A percentile compares a stretch with the other conserved stretches of the same genome.
Evolutionary conservation across 495 filamentous ascomycete genomes (phyloP).

Genomic region (Tricharina praecox): DNA sequence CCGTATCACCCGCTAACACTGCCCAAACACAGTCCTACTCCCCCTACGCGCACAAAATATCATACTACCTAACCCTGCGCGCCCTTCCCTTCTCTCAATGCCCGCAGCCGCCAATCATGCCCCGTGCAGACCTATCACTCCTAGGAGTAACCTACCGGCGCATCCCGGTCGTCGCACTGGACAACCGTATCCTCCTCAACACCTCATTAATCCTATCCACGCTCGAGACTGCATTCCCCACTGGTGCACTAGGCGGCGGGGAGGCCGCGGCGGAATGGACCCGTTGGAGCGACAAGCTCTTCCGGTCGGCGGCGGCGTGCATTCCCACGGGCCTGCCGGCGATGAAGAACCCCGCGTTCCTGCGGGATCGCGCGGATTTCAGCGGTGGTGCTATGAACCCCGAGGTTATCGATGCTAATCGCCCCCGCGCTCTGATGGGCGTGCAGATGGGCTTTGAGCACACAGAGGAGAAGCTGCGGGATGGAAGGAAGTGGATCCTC

Average conservation of each 20-base stretch:
- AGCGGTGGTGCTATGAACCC: constrained; percentile 15
- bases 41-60: constrained; percentile 39
- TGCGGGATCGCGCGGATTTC: constrained; percentile 37
- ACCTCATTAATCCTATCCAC: constrained; percentile 42
- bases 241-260: constrained; percentile 17
- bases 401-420: constrained; percentile 3
- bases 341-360: constrained; percentile 35
- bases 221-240: constrained; percentile 36
- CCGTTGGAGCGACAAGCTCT: constrained; percentile 34
- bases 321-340: constrained; percentile 35
- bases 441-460: constrained; percentile 27
- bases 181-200: constrained; percentile 40
- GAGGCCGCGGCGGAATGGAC: constrained; percentile 24
- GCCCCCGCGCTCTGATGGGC: constrained; percentile 3
- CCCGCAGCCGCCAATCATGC: constrained; percentile 42
- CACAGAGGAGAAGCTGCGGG: constrained; percentile 40
- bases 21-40: constrained; percentile 29
- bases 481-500: constrained; percentile 42
- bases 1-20: background rate
- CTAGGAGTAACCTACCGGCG: constrained; percentile 43
- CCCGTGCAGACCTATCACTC: constrained; percentile 41
- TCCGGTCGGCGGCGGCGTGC: constrained; percentile 31
- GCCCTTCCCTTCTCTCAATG: constrained; percentile 42
- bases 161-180: constrained; percentile 45
- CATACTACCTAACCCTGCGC: constrained; percentile 44